Conservation (phyloP, 2,329 filamentous ascomycete genomes). For the Epichloe gansuensis region DNA sequence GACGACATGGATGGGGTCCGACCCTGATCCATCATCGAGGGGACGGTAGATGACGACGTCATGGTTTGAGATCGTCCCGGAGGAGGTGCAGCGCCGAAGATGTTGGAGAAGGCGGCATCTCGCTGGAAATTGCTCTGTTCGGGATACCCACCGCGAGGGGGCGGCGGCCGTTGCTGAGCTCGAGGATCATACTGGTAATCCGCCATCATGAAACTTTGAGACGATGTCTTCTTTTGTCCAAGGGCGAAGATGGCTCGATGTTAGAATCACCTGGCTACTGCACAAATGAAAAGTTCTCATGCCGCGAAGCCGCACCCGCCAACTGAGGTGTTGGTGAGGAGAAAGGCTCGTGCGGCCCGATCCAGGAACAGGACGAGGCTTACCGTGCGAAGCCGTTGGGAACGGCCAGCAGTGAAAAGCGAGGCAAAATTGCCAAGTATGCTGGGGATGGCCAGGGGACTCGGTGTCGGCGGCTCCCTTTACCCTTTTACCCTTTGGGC, state of each 20-base stretch:
- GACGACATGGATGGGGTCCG: constrained; percentile 72
- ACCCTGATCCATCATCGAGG: constrained; percentile 41
- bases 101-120: constrained; percentile 91
- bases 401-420: constrained; percentile 2
- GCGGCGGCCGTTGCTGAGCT: constrained; percentile 26
- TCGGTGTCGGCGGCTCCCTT: neutral
- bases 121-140: constrained; percentile 53
- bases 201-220: constrained; percentile 32
- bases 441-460: neutral
- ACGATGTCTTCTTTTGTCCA: neutral
- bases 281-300: neutral
- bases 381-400: constrained; percentile 3
- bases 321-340: neutral
- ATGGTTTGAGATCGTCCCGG: constrained; percentile 90
- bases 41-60: constrained; percentile 60
- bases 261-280: neutral
- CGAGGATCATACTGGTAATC: constrained; percentile 46
- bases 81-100: constrained; percentile 80
- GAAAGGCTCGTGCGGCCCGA: neutral
- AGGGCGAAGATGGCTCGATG: neutral
- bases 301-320: neutral
- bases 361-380: neutral
- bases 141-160: constrained; percentile 34
- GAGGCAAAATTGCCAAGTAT: constrained; percentile 1
- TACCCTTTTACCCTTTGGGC: neutral